phyloP scores from a whole-genome alignment of 148 eudicot genomes.

The Cornus controversa region DNA sequence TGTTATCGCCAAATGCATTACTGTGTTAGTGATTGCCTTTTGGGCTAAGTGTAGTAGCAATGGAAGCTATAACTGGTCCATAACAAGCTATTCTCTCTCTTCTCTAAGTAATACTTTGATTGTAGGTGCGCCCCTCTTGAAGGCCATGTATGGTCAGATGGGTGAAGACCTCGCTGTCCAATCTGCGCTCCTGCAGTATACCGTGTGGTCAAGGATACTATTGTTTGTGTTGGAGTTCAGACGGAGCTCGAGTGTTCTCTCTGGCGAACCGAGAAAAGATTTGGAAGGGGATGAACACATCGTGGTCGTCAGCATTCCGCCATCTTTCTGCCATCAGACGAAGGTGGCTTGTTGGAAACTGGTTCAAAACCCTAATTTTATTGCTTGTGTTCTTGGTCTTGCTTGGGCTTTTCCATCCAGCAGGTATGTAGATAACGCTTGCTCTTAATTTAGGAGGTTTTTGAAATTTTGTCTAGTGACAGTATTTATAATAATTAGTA shows the following conservation, averaged over 20 bases:
- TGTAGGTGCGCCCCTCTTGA: slow-evolving; percentile 66
- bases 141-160: slow-evolving; percentile 64
- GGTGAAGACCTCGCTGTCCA: slow-evolving; percentile 70
- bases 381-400: slow-evolving; percentile 70
- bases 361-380: slow-evolving; percentile 62
- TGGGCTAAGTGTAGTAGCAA: slow-evolving; percentile 68
- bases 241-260: slow-evolving; percentile 25
- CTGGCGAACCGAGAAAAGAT: slow-evolving; percentile 21
- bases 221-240: slow-evolving; percentile 62
- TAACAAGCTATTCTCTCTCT: slow-evolving; percentile 64
- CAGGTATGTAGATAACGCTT: no score
- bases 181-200: slow-evolving; percentile 61
- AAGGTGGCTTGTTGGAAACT: slow-evolving; percentile 52
- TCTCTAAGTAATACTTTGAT: slow-evolving; percentile 63
- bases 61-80: slow-evolving; percentile 67
- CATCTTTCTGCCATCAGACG: slow-evolving; percentile 49
- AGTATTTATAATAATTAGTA: no score
- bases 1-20: slow-evolving; percentile 61
- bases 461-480: no score
- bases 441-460: no score
- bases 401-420: slow-evolving; percentile 66
- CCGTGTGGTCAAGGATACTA: slow-evolving; percentile 55
- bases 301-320: not conserved
- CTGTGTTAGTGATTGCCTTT: slow-evolving; percentile 41
- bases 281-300: slow-evolving; percentile 29